A percentile compares a stretch with the other conserved stretches of the same genome.
Conservation (phyloP, 495 filamentous ascomycete genomes). For the Letharia columbiana region DNA sequence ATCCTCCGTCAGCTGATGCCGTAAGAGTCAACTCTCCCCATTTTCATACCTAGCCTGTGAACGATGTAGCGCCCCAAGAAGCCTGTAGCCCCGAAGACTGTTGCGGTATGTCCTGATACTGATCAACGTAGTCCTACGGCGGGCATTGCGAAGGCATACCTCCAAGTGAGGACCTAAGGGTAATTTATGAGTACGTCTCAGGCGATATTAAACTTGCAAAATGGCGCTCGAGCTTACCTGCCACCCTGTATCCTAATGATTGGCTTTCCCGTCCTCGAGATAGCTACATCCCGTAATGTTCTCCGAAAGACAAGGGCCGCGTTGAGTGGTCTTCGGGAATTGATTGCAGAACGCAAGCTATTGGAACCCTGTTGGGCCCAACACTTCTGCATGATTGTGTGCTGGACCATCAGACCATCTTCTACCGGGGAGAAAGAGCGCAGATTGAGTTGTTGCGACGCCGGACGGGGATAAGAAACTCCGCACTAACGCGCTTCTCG, state of each 20-base stretch:
- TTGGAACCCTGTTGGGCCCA: conserved; percentile 35
- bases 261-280: conserved; percentile 81
- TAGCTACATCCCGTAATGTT: conserved; percentile 66
- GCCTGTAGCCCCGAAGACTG: conserved; percentile 95
- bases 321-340: background rate
- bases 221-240: conserved; percentile 49
- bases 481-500: conserved; percentile 7
- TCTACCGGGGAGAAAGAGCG: background rate
- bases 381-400: conserved; percentile 41
- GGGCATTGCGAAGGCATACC: conserved; percentile 44
- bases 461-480: background rate
- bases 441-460: background rate
- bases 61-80: conserved; percentile 97
- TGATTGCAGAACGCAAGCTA: conserved; percentile 12
- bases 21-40: background rate
- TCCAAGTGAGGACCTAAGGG: conserved; percentile 67
- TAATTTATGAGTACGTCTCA: conserved; percentile 15
- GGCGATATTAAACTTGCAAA: background rate
- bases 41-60: conserved; percentile 72
- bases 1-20: conserved; percentile 32
- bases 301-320: conserved; percentile 2
- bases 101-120: conserved; percentile 76
- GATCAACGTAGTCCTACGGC: conserved; percentile 1
- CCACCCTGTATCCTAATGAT: conserved; percentile 75
- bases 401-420: conserved; percentile 5